phyloP scores from a whole-genome alignment of 2,329 filamentous ascomycete species.

The Fonsecaea pedrosoi region DNA sequence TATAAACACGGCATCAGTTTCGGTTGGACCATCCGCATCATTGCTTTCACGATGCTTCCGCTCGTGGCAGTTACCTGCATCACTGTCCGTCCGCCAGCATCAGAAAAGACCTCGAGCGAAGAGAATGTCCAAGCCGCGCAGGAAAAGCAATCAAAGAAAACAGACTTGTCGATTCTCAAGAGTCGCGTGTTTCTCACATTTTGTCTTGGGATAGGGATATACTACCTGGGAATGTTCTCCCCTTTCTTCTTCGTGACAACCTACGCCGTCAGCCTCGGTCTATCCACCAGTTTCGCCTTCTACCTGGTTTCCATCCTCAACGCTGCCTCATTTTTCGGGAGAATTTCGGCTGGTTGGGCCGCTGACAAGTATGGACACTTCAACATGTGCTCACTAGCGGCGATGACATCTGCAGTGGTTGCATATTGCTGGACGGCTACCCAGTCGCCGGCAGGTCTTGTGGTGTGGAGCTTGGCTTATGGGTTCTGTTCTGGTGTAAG shows the following conservation, averaged over 20 bases:
- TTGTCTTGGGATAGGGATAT: conserved; percentile 38
- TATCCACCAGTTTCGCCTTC: conserved; percentile 39
- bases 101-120: not conserved
- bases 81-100: conserved; percentile 29
- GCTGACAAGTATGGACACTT: conserved; percentile 46
- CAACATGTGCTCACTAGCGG: conserved; percentile 42
- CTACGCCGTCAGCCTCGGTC: conserved; percentile 41
- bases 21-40: conserved; percentile 60
- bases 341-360: conserved; percentile 45
- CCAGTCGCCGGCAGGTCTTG: conserved; percentile 41
- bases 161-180: conserved; percentile 41
- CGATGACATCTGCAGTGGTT: conserved; percentile 42
- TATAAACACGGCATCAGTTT: conserved; percentile 54
- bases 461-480: conserved; percentile 44
- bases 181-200: conserved; percentile 39
- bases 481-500: conserved; percentile 45
- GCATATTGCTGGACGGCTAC: conserved; percentile 43
- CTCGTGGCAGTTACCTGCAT: conserved; percentile 51
- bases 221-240: conserved; percentile 42
- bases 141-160: conserved; percentile 35
- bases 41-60: conserved; percentile 59
- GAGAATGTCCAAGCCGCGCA: not conserved
- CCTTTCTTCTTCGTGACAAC: conserved; percentile 46
- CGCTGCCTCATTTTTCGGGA: conserved; percentile 46
- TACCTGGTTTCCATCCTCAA: conserved; percentile 46